Evolutionary conservation across 176 grass and related monocot species (phyloP), one percentile per base, ranked within the genome.

Genomic region (Oryza meyeriana): DNA sequence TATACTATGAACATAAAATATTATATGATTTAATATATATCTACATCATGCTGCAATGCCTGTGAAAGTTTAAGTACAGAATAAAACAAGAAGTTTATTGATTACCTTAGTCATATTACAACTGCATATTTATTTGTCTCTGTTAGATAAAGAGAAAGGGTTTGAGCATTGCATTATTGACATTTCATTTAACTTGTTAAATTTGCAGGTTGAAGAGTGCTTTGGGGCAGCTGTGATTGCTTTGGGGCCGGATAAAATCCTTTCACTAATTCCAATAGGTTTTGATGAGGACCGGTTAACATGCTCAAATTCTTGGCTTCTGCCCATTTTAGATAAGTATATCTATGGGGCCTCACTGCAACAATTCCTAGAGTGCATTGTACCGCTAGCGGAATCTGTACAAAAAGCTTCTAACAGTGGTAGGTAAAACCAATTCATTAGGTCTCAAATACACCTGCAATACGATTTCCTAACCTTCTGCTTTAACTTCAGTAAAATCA

Each of bases 291-390:
- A 91, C 58, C 77, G 74, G 69, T 73, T 91, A 68, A 87, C 79
- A 83, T 94, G 84, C 77, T 91, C 92, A 82, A 98, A 93, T 86
- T 88, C 61, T 69, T 98, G 95, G 95, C 86, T 95, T 67, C 71
- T 95, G 84, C 92, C 92, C 52, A 95, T 95, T 92, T 79, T 98
- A 91, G 88, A 91, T 12, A 93, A 93, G 59, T 88, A 98, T 88
- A 83, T 85, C 61, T 32, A 81, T 69, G 95, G 88, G 34, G 85
- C 88, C 50, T 76, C 88, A 2, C 52, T 95, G 63, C 75, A 88
- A 80, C 86, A 64, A 59, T 98, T 98, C 77, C 14, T 95, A 63
- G 88, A 98, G 26, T 69, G 89, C 80, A 91, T 95, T 76, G 81
- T 91, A 39, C 92, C 92, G 0, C 84, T 98, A 77, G 81, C 87